Conservation (phyloP, 208 protist species). For the Sergeia podlipaevii region DNA sequence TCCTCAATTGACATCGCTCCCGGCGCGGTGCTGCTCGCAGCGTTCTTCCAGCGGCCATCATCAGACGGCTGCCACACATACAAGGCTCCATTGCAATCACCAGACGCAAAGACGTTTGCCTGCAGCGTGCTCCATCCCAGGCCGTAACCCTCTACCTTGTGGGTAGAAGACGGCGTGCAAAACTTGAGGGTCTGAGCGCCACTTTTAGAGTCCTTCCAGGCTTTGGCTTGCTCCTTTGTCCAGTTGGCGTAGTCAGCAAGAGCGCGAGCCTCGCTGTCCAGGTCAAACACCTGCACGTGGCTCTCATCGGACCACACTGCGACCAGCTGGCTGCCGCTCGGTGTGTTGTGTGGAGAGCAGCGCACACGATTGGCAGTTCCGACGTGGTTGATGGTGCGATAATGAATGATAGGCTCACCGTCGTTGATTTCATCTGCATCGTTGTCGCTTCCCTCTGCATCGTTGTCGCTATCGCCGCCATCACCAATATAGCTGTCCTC, state of each 20-base stretch:
- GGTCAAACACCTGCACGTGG: slow-evolving; percentile 93
- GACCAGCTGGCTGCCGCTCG: slow-evolving; percentile 61
- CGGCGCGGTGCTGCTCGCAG: slow-evolving; percentile 43
- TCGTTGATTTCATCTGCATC: slow-evolving; percentile 79
- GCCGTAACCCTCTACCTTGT: slow-evolving; percentile 95
- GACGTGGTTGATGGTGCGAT: slow-evolving; percentile 78
- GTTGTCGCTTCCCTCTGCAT: slow-evolving; percentile 42
- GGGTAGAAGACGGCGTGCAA: slow-evolving; percentile 74
- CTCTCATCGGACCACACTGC: slow-evolving; percentile 95
- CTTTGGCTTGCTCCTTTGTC: slow-evolving; percentile 66
- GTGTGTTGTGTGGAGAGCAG: slow-evolving; percentile 75
- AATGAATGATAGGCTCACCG: slow-evolving; percentile 84
- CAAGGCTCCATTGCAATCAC: slow-evolving; percentile 92
- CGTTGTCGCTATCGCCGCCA: slow-evolving; percentile 40
- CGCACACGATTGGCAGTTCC: slow-evolving; percentile 92
- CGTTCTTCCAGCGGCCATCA: slow-evolving; percentile 73
- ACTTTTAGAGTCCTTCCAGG: slow-evolving; percentile 34
- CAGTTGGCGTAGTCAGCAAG: slow-evolving; percentile 85
- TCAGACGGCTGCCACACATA: slow-evolving; percentile 85
- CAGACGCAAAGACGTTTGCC: slow-evolving; percentile 75
- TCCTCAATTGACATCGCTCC: slow-evolving; percentile 92
- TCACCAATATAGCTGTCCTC: slow-evolving; percentile 86
- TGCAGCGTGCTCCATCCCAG: slow-evolving; percentile 94
- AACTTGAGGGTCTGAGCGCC: slow-evolving; percentile 49
- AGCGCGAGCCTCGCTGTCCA: slow-evolving; percentile 63